A percentile compares a stretch with the other conserved stretches of the same genome.
Conservation (phyloP, 2,329 filamentous ascomycete genomes). For the Calonectria pseudoreteaudii region DNA sequence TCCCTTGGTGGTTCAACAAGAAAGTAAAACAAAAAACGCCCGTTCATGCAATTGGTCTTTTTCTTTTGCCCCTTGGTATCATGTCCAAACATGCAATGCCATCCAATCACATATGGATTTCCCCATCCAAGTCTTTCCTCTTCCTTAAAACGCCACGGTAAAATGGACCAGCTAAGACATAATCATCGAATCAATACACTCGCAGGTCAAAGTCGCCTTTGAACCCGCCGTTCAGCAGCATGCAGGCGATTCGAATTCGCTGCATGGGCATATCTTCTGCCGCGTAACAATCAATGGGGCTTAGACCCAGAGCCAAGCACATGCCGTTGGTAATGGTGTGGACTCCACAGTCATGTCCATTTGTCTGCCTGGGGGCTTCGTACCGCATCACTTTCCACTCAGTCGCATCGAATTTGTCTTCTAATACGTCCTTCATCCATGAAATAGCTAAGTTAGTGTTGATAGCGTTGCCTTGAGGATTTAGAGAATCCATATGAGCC, state of each 20-base stretch:
- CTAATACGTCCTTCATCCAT: slow-evolving; percentile 71
- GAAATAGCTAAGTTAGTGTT: slow-evolving; percentile 58
- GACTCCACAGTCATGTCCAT: slow-evolving; percentile 81
- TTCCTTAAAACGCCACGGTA: slow-evolving; percentile 32
- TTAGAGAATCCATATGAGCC: slow-evolving; percentile 77
- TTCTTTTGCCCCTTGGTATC: slow-evolving; percentile 36
- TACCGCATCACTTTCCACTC: slow-evolving; percentile 71
- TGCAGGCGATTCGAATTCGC: slow-evolving; percentile 71
- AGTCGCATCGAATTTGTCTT: slow-evolving; percentile 60
- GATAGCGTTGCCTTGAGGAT: slow-evolving; percentile 50
- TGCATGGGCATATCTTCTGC: slow-evolving; percentile 69
- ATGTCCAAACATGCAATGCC: slow-evolving; percentile 33
- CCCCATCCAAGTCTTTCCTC: slow-evolving; percentile 19
- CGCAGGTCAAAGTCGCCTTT: slow-evolving; percentile 67
- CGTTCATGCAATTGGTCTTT: slow-evolving; percentile 30
- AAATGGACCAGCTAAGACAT: slow-evolving; percentile 24
- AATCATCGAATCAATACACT: slow-evolving; percentile 46
- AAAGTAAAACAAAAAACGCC: slow-evolving; percentile 36
- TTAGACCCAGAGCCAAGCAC: slow-evolving; percentile 67
- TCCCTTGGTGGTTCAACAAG: slow-evolving; percentile 14
- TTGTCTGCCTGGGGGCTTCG: slow-evolving; percentile 68
- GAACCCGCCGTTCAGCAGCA: slow-evolving; percentile 76
- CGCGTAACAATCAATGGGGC: slow-evolving; percentile 61
- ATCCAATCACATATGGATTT: slow-evolving; percentile 21
- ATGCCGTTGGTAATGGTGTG: slow-evolving; percentile 81